phyloP scores from a whole-genome alignment of 345 rosid species.

The Melaleuca quinquenervia region DNA sequence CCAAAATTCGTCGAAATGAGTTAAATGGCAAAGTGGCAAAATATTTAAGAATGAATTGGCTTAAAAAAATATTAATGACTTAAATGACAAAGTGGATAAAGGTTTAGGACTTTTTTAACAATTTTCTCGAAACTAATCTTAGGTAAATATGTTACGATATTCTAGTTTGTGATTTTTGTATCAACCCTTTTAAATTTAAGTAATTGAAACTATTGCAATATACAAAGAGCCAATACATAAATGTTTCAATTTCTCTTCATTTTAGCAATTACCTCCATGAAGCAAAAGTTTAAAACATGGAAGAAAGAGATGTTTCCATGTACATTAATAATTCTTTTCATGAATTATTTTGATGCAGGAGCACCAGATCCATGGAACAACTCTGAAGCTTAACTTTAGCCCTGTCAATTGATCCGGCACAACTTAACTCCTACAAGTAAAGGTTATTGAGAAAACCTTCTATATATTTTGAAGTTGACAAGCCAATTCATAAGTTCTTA shows the following conservation, averaged over 20 bases:
- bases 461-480: too few species aligned
- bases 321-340: background rate
- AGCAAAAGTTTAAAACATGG: background rate
- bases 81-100: too few species aligned
- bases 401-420: background rate
- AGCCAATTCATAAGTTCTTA: too few species aligned
- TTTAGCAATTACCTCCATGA: background rate
- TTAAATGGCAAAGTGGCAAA: too few species aligned
- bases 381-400: background rate
- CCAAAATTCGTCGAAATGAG: too few species aligned
- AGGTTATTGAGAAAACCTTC: background rate
- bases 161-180: background rate
- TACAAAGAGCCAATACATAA: background rate
- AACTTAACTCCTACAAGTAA: background rate
- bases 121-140: too few species aligned
- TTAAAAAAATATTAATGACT: too few species aligned
- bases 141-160: background rate
- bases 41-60: too few species aligned
- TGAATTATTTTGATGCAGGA: background rate
- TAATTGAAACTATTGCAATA: background rate
- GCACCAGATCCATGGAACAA: background rate
- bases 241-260: background rate
- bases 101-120: too few species aligned
- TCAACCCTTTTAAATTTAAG: background rate
- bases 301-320: background rate